Evolutionary conservation across 257 asterid genomes (phyloP).

Genomic region (Primulina huaijiensis): DNA sequence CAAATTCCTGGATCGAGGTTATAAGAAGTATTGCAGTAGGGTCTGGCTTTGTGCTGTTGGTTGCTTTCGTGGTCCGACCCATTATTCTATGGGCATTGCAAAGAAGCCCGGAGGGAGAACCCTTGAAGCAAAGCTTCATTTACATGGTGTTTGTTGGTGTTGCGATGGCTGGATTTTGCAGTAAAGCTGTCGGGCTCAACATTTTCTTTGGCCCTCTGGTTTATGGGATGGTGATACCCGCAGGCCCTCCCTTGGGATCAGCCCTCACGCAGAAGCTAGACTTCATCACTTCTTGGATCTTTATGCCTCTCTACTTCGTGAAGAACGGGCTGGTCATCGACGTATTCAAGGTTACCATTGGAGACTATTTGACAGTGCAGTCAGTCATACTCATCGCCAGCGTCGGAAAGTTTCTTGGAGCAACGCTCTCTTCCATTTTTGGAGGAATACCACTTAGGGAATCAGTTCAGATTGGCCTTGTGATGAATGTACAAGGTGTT

Average conservation of each 20-base stretch:
- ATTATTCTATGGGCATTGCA: slow-evolving; percentile 22
- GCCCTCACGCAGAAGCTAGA: slow-evolving; percentile 43
- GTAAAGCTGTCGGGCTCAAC: slow-evolving; percentile 32
- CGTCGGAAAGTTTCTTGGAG: slow-evolving; percentile 42
- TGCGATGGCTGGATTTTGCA: slow-evolving; percentile 23
- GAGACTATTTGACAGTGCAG: slow-evolving; percentile 25
- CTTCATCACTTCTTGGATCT: slow-evolving; percentile 31
- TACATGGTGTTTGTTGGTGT: slow-evolving; percentile 30
- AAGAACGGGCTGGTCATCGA: slow-evolving; percentile 40
- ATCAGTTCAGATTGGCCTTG: slow-evolving; percentile 35
- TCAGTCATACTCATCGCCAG: slow-evolving; percentile 32
- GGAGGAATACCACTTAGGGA: slow-evolving; percentile 29
- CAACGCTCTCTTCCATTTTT: slow-evolving; percentile 25
- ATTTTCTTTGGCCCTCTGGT: slow-evolving; percentile 34
- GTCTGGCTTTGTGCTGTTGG: slow-evolving; percentile 12
- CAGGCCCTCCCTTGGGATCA: slow-evolving; percentile 53
- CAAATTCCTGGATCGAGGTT: neutral
- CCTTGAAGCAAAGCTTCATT: slow-evolving; percentile 30
- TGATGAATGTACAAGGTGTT: slow-evolving; percentile 43
- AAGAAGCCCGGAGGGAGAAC: slow-evolving; percentile 28
- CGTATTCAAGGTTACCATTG: slow-evolving; percentile 24
- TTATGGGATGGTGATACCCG: slow-evolving; percentile 38
- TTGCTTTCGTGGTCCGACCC: slow-evolving; percentile 31
- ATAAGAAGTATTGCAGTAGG: neutral
- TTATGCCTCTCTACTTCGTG: slow-evolving; percentile 45